Base-by-base conservation (phyloP, 768 basidiomycete species). In the Leccinellum luteum region DNA sequence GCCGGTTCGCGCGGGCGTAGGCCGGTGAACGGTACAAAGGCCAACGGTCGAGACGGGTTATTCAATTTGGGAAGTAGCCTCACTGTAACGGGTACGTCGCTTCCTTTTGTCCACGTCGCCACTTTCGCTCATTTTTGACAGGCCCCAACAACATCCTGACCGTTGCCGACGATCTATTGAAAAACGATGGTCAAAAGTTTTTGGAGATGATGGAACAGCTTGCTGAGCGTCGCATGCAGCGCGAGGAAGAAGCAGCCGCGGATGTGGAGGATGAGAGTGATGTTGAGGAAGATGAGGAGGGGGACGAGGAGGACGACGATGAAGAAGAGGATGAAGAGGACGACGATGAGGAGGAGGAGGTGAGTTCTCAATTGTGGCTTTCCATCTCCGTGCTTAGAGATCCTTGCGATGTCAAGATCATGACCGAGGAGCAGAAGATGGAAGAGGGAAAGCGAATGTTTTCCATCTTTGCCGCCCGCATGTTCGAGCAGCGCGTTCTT, bases 161-260 rank as follows among this genome's bases (percentile, higher is more conserved):
- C 21, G 96, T 99, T 53, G 97, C 97, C 48, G 97, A 99, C 69
- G 97, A 99, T 76, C 83, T 99, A 47, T 81, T 99, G 65, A 97
- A 97, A 80, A 98, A 98, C 67, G 95, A 99, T 67, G 96, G 96
- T 2, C 92, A 94, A 68, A 98, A 97, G 78, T 99, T 99, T 78
- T 77, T 99, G 66, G 97, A 99, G 79, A 99, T 99, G 97, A 99
- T 99, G 97, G 97, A 98, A 73, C 94, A 96, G 74, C 83, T 99
- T 19, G 95, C 96, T 0, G 94, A 97, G 68, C 84, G 93, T 51
- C 84, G 96, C 47, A 92, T 96, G 83, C 88, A 91, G 64, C 83
- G 95, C 4, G 95, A 98, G 69, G 90, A 94, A 64, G 79, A 82
- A 68, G 81, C 77, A 31, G 81, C 78, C 17, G 79, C 82, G 0